Evolutionary conservation across 495 filamentous ascomycete species (phyloP).

Genomic region (Aspergillus campestris): DNA sequence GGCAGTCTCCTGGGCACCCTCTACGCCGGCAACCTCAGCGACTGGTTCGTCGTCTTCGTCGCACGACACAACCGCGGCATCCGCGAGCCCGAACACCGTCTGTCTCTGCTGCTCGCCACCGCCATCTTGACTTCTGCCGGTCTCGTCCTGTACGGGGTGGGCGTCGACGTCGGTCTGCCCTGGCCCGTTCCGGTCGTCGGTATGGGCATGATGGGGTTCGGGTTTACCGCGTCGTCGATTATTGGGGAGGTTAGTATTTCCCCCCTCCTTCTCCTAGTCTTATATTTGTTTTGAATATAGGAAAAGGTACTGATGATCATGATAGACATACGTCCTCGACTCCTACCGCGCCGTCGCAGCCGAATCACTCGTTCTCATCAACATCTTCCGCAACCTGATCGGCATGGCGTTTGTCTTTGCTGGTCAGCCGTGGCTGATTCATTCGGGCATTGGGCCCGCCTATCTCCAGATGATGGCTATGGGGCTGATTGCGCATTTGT

Average conservation of each 20-base stretch:
- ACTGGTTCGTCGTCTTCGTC: not conserved
- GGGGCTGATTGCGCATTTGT: not conserved
- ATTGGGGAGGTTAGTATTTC: not conserved
- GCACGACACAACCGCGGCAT: conserved; percentile 7
- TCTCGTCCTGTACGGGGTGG: conserved; percentile 1
- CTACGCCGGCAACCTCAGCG: conserved; percentile 1
- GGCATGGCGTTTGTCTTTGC: not conserved
- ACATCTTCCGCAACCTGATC: conserved; percentile 1
- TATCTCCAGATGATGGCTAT: conserved; percentile 2
- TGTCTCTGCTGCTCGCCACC: not conserved
- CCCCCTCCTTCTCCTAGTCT: too few species aligned
- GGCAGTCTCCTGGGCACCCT: conserved; percentile 4
- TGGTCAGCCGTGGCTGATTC: not conserved
- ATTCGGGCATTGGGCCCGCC: not conserved
- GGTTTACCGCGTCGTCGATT: conserved; percentile 2
- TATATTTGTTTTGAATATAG: too few species aligned
- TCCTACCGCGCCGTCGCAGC: not conserved
- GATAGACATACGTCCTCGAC: conserved; percentile 5
- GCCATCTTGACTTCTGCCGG: conserved; percentile 3
- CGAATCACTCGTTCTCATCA: not conserved
- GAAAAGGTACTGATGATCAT: conserved; percentile 23
- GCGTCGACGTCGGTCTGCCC: not conserved
- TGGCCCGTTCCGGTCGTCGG: not conserved
- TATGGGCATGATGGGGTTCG: conserved; percentile 3
- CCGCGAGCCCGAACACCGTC: conserved; percentile 7